A percentile compares a stretch with the other conserved stretches of the same genome.
These are phyloP conservation scores for Fusarium compactum DNA, from an alignment of 2,329 filamentous ascomycete genomes.

Conservation along the genomic window DNA sequence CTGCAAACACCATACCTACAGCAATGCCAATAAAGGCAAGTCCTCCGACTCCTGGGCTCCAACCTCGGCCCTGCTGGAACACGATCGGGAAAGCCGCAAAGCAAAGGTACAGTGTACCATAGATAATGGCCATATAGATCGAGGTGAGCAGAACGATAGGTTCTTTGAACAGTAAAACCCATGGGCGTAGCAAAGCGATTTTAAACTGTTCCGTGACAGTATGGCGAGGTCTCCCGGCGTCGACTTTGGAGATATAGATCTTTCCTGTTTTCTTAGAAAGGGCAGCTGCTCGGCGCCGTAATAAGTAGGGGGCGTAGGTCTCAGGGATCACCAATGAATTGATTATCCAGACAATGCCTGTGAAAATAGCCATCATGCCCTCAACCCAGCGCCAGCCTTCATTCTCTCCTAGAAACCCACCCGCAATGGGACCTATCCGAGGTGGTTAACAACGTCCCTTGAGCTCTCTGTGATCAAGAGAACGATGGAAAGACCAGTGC, in stretches of 20 bases:
- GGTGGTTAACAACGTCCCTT: background rate
- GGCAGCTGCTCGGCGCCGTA: conserved; percentile 63
- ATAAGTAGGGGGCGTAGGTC: conserved; percentile 70
- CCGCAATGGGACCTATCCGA: conserved; percentile 66
- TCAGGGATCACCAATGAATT: conserved; percentile 66
- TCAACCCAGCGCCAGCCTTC: conserved; percentile 75
- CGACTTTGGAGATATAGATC: conserved; percentile 64
- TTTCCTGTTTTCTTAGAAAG: conserved; percentile 66
- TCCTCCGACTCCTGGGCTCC: conserved; percentile 68
- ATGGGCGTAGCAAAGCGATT: conserved; percentile 70
- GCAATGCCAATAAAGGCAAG: conserved; percentile 74
- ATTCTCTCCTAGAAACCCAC: conserved; percentile 71
- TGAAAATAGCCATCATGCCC: conserved; percentile 72
- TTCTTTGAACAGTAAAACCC: conserved; percentile 73
- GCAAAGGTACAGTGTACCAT: conserved; percentile 66
- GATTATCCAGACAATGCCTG: conserved; percentile 68
- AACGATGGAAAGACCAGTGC: too few relatives aligned
- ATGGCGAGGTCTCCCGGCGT: conserved; percentile 57
- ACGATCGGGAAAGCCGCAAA: conserved; percentile 71
- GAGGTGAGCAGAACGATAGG: conserved; percentile 74
- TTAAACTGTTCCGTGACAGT: conserved; percentile 64
- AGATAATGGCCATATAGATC: conserved; percentile 72
- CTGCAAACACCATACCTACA: conserved; percentile 71
- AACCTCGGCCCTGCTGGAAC: conserved; percentile 69
- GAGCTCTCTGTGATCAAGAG: background rate